These are phyloP conservation scores for Pyrus hybrid DNA, from an alignment of 331 rosid species.

Conservation along the genomic window DNA sequence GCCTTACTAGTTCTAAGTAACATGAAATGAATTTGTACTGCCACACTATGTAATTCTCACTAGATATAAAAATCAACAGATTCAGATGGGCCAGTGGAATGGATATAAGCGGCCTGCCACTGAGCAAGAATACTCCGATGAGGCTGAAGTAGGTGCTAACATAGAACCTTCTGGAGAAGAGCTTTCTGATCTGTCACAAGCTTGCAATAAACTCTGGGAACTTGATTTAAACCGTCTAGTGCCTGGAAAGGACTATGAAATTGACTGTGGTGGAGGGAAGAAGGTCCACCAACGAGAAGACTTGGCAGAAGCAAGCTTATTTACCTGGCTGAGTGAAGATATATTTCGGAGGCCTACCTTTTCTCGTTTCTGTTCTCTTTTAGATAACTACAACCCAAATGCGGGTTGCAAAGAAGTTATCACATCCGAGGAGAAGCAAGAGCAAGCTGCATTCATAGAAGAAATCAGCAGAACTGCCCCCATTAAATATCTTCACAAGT, in stretches of 20 bases:
- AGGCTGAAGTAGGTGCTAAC: constrained; percentile 36
- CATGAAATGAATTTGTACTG: neutral
- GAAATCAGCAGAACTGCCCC: constrained; percentile 97
- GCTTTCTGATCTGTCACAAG: constrained; percentile 62
- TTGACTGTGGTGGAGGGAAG: constrained; percentile 94
- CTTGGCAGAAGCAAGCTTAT: constrained; percentile 68
- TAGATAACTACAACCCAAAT: constrained; percentile 85
- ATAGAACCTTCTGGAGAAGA: constrained; percentile 63
- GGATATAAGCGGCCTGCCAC: constrained; percentile 53
- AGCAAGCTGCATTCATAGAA: constrained; percentile 85
- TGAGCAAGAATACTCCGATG: constrained; percentile 76
- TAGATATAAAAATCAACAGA: constrained; percentile 27
- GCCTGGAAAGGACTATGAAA: constrained; percentile 83
- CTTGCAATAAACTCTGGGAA: constrained; percentile 83
- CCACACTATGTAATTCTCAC: neutral
- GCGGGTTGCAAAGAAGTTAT: constrained; percentile 77
- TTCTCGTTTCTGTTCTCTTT: constrained; percentile 79
- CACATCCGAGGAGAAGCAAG: constrained; percentile 88
- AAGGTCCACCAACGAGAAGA: constrained; percentile 60
- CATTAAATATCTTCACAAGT: constrained; percentile 71
- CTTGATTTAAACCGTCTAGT: constrained; percentile 69
- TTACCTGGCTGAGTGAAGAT: constrained; percentile 61
- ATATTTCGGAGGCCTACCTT: constrained; percentile 65
- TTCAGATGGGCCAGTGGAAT: constrained; percentile 62
- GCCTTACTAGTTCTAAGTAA: neutral